Percentiles rank a stretch among this genome's conserved stretches.
These are phyloP conservation scores for Torrubiella hemipterigena DNA, from an alignment of 2,329 filamentous ascomycete genomes.

Conservation along the genomic window DNA sequence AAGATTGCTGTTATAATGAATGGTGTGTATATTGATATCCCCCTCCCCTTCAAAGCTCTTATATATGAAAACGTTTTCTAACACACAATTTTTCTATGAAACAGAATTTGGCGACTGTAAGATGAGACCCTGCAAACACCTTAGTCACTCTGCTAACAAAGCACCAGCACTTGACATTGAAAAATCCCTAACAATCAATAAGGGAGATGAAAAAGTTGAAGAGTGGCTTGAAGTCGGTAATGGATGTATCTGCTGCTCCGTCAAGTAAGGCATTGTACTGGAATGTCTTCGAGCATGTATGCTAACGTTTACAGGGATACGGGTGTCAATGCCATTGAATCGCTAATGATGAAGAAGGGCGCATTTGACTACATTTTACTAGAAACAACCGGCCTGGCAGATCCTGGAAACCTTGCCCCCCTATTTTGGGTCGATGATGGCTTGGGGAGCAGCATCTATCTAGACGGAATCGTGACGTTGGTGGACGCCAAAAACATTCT, in stretches of 20 bases:
- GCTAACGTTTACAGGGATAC: slow-evolving; percentile 51
- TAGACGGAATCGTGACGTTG: slow-evolving; percentile 92
- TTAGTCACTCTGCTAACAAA: too few species aligned
- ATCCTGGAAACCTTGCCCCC: slow-evolving; percentile 90
- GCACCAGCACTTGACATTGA: slow-evolving; percentile 86
- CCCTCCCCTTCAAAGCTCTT: too few species aligned
- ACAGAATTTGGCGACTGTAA: slow-evolving; percentile 72
- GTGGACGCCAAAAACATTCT: slow-evolving; percentile 93
- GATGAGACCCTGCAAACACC: too few species aligned
- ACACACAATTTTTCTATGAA: neutral
- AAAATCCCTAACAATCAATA: slow-evolving; percentile 84
- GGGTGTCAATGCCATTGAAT: slow-evolving; percentile 89
- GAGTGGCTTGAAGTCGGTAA: slow-evolving; percentile 96
- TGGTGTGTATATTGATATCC: slow-evolving; percentile 30
- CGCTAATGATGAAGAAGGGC: slow-evolving; percentile 85
- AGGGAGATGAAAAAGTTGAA: slow-evolving; percentile 69
- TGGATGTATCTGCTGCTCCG: slow-evolving; percentile 94
- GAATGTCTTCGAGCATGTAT: neutral
- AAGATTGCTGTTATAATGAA: slow-evolving; percentile 98
- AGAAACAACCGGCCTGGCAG: slow-evolving; percentile 89
- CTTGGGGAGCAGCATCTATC: slow-evolving; percentile 85
- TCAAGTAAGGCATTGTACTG: slow-evolving; percentile 49
- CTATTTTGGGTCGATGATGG: slow-evolving; percentile 98
- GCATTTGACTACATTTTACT: slow-evolving; percentile 96
- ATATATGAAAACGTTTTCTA: too few species aligned